These are phyloP conservation scores for Xylariaceae sp. DNA, from an alignment of 2,329 filamentous ascomycete genomes.

Conservation along the genomic window DNA sequence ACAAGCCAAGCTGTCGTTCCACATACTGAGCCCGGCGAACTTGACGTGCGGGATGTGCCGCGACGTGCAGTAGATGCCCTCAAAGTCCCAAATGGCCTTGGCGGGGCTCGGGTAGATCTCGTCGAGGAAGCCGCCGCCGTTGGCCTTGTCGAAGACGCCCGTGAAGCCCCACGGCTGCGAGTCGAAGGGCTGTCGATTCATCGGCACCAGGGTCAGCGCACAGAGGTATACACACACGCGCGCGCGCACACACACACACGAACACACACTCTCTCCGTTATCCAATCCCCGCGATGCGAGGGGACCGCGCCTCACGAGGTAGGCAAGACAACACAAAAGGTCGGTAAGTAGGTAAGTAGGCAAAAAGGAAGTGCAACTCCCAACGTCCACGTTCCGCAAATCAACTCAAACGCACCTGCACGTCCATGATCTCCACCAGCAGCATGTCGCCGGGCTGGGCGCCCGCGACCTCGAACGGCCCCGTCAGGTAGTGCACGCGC, in stretches of 20 bases:
- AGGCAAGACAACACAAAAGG: too few relatives aligned
- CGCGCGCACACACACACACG: too few relatives aligned
- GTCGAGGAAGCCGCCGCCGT: slow-evolving; percentile 84
- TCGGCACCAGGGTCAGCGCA: too few relatives aligned
- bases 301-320: too few relatives aligned
- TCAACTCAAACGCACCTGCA: too few relatives aligned
- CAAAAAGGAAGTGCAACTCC: too few relatives aligned
- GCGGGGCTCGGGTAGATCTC: slow-evolving; percentile 74
- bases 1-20: too few relatives aligned
- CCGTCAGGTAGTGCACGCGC: slow-evolving; percentile 78
- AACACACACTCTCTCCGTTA: too few relatives aligned
- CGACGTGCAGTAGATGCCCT: slow-evolving; percentile 60
- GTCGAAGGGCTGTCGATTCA: slow-evolving; percentile 57
- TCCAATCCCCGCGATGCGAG: too few relatives aligned
- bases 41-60: slow-evolving; percentile 82
- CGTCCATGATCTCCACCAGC: slow-evolving; percentile 75
- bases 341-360: too few relatives aligned
- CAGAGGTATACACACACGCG: too few relatives aligned
- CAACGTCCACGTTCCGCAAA: too few relatives aligned
- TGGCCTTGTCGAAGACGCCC: slow-evolving; percentile 69
- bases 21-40: slow-evolving; percentile 80
- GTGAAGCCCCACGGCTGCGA: slow-evolving; percentile 88
- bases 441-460: slow-evolving; percentile 81
- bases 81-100: slow-evolving; percentile 54
- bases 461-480: slow-evolving; percentile 79